Base-by-base conservation (phyloP, 176 grass and related monocot species). In the Cenchrus purpureus region DNA sequence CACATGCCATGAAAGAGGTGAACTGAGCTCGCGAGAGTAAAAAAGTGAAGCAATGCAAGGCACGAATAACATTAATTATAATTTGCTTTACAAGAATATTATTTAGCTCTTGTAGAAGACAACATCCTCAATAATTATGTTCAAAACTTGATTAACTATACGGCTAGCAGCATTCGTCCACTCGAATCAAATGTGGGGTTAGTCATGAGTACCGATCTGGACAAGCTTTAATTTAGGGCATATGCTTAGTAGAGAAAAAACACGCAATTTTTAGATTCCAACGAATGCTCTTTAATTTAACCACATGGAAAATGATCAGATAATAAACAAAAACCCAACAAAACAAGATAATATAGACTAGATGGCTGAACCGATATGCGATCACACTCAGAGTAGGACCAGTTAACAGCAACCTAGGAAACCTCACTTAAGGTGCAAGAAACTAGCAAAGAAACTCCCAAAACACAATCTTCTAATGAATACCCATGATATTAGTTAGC, bases 341-440 rank as follows among this genome's bases (percentile, higher is more conserved):
- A 59, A 43, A 78, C 6, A 29, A 77, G 67, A 82, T 43, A 53
- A 77, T 81, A 8, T 61, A 84, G 73, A 84, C 5, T 15, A 73
- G 76, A 81, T 75, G 89, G 32, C 31, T 48, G 34, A 84, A 71
- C 46, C 42, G 80, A 53, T 71, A 53, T 81, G 68, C 28, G 0
- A 68, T 89, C 49, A 61, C 44, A 58, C 65, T 76, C 50, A 20
- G 40, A 81, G 55, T 68, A 77, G 91, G 78, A 69, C 65, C 59
- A 69, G 60, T 51, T 29, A 84, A 85, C 80, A 16, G 72, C 66
- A 22, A 78, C 67, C 66, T 66, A 56, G 10, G 77, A 83, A 61
- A 61, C 84, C 74, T 90, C 79, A 65, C 79, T 87, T 87, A n/a
- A 34, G 66, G 51, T 79, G 42, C 79, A 90, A 90, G 84, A 79